Percentiles rank a stretch among this genome's conserved stretches.
Evolutionary conservation across 2,329 filamentous ascomycete species (phyloP).

Genomic region (Colletotrichum higginsianum): DNA sequence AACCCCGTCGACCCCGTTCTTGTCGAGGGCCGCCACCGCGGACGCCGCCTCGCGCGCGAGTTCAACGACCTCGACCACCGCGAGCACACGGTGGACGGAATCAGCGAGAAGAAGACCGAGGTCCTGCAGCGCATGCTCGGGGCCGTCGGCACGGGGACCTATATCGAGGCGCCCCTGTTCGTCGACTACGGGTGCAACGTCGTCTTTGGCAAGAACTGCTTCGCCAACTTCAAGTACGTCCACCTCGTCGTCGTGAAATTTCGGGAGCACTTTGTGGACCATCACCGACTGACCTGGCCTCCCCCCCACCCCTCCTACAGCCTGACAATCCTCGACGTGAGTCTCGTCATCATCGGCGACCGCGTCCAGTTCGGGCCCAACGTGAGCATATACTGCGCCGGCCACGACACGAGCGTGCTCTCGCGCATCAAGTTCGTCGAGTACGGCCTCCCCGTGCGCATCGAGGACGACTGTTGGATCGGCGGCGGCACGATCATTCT

Average conservation of each 20-base stretch:
- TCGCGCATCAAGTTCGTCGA: slow-evolving; percentile 63
- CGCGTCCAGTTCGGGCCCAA: slow-evolving; percentile 67
- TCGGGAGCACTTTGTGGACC: too few species aligned
- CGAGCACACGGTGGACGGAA: slow-evolving; percentile 55
- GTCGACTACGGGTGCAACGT: slow-evolving; percentile 76
- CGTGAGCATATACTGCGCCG: slow-evolving; percentile 66
- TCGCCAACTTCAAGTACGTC: slow-evolving; percentile 64
- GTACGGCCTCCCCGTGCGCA: slow-evolving; percentile 62
- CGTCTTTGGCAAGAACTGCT: slow-evolving; percentile 69
- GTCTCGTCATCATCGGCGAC: slow-evolving; percentile 66
- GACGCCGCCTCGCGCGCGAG: slow-evolving; percentile 63
- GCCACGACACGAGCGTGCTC: slow-evolving; percentile 65
- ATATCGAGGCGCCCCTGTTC: slow-evolving; percentile 71
- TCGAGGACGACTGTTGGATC: slow-evolving; percentile 65
- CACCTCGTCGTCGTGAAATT: too few species aligned
- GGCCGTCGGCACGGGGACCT: slow-evolving; percentile 61
- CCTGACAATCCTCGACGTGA: slow-evolving; percentile 66
- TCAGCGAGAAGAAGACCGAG: slow-evolving; percentile 53
- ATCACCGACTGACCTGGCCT: too few species aligned
- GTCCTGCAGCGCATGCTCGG: slow-evolving; percentile 64
- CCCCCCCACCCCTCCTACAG: slow-evolving; percentile 11
- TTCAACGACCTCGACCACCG: slow-evolving; percentile 69
- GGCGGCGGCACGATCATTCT: slow-evolving; percentile 61
- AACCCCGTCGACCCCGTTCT: slow-evolving; percentile 62
- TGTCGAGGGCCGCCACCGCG: slow-evolving; percentile 60